These are phyloP conservation scores for Irpex sp. DNA, from an alignment of 1,284 basidiomycete species.

Conservation along the genomic window DNA sequence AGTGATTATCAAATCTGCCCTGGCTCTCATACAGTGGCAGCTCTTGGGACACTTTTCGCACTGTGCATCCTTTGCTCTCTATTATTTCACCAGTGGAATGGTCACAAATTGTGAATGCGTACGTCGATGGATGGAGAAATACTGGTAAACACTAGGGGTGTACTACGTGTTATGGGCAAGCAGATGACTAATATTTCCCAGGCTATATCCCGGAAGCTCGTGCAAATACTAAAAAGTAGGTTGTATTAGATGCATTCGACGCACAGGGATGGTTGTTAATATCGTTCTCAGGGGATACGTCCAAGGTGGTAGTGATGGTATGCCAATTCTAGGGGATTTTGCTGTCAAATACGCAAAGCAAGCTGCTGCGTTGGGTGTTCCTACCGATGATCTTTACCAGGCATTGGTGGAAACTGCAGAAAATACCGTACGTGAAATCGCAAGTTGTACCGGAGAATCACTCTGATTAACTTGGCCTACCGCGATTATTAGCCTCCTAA, in stretches of 20 bases:
- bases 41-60: slow-evolving; percentile 52
- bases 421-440: slow-evolving; percentile 37
- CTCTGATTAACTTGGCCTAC: not conserved
- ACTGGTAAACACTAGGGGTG: slow-evolving; percentile 28
- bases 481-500: slow-evolving; percentile 36
- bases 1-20: not conserved
- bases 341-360: slow-evolving; percentile 40
- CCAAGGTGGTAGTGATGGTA: slow-evolving; percentile 46
- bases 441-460: not conserved
- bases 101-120: slow-evolving; percentile 42
- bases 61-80: slow-evolving; percentile 43
- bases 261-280: not conserved
- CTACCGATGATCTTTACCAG: slow-evolving; percentile 43
- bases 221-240: slow-evolving; percentile 45
- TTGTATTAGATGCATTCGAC: not conserved
- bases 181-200: slow-evolving; percentile 12
- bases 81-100: slow-evolving; percentile 37
- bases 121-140: slow-evolving; percentile 48
- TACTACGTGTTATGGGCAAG: not conserved
- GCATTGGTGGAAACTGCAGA: slow-evolving; percentile 47
- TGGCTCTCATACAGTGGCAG: slow-evolving; percentile 22
- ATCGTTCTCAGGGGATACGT: slow-evolving; percentile 37
- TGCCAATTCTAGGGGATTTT: slow-evolving; percentile 49
- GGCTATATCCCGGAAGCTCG: slow-evolving; percentile 47
- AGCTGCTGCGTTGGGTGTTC: slow-evolving; percentile 37